A percentile compares a stretch with the other conserved stretches of the same genome.
phyloP scores from a whole-genome alignment of 2,329 filamentous ascomycete species.

The Fusarium mexicanum region DNA sequence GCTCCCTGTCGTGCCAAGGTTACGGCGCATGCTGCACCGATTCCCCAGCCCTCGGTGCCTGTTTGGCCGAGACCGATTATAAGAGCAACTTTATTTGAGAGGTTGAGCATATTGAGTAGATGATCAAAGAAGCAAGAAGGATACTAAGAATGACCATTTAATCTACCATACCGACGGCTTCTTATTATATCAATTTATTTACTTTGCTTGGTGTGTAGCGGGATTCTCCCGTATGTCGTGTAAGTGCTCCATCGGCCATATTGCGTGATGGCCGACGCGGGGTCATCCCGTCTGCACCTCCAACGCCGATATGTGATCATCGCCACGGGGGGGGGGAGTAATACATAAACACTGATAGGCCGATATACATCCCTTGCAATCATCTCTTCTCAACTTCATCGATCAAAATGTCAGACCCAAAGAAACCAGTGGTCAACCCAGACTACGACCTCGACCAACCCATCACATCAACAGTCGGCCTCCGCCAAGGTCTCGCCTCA shows the following conservation, averaged over 20 bases:
- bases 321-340: slow-evolving; percentile 22
- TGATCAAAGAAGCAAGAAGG: accelerated
- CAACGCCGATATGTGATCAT: slow-evolving; percentile 6
- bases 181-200: not conserved
- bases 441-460: slow-evolving; percentile 71
- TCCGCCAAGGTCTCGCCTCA: slow-evolving; percentile 71
- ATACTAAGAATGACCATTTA: accelerated
- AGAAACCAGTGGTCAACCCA: slow-evolving; percentile 23
- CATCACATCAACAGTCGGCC: slow-evolving; percentile 60
- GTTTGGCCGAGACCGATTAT: slow-evolving; percentile 58
- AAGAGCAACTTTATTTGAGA: slow-evolving; percentile 56
- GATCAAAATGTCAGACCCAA: slow-evolving; percentile 24
- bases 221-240: not conserved
- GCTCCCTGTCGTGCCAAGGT: slow-evolving; percentile 59
- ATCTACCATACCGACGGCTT: accelerated
- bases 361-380: not conserved
- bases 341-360: slow-evolving; percentile 39
- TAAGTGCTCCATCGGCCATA: slow-evolving; percentile 25
- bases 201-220: not conserved
- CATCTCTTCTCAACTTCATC: not conserved
- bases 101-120: slow-evolving; percentile 46
- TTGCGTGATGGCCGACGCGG: slow-evolving; percentile 35
- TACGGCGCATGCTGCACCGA: slow-evolving; percentile 60
- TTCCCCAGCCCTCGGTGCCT: slow-evolving; percentile 58
- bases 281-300: slow-evolving; percentile 27